Evolutionary conservation across 2,329 filamentous ascomycete genomes (phyloP).

Genomic region (Myriosclerotinia curreyana): DNA sequence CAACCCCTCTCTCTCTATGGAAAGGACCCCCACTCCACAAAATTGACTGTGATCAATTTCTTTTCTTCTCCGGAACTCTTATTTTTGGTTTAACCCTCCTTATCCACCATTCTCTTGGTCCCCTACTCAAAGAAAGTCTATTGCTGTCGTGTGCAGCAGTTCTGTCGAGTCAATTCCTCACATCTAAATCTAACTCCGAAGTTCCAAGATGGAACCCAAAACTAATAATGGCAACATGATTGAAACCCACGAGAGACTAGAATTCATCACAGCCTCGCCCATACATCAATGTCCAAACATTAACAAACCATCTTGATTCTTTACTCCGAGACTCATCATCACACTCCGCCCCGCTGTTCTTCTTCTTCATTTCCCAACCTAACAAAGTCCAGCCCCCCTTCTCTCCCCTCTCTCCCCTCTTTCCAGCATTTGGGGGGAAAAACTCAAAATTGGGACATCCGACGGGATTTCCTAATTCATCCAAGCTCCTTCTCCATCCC

Average conservation of each 20-base stretch:
- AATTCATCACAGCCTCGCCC: conserved; percentile 20
- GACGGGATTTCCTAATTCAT: conserved; percentile 9
- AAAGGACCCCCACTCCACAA: too few species aligned
- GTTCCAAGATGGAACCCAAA: conserved; percentile 5
- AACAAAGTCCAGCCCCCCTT: background rate
- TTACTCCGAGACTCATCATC: conserved; percentile 8
- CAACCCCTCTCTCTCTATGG: too few species aligned
- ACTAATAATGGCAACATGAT: background rate
- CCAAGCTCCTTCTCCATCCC: background rate
- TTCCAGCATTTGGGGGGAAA: background rate
- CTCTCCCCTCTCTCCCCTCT: too few species aligned
- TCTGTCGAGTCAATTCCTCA: too few species aligned
- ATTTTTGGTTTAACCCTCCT: too few species aligned
- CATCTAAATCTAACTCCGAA: background rate
- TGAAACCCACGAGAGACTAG: conserved; percentile 9
- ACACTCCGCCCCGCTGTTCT: conserved; percentile 3
- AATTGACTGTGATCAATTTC: conserved; percentile 7
- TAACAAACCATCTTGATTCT: conserved; percentile 9
- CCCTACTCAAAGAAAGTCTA: background rate
- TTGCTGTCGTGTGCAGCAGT: background rate
- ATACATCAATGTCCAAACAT: conserved; percentile 19
- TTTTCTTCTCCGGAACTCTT: background rate
- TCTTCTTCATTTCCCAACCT: conserved; percentile 5
- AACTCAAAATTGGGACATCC: background rate
- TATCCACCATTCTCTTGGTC: background rate